These are phyloP conservation scores for Leccinum fallax DNA, from an alignment of 1,284 basidiomycete species.

Conservation along the genomic window DNA sequence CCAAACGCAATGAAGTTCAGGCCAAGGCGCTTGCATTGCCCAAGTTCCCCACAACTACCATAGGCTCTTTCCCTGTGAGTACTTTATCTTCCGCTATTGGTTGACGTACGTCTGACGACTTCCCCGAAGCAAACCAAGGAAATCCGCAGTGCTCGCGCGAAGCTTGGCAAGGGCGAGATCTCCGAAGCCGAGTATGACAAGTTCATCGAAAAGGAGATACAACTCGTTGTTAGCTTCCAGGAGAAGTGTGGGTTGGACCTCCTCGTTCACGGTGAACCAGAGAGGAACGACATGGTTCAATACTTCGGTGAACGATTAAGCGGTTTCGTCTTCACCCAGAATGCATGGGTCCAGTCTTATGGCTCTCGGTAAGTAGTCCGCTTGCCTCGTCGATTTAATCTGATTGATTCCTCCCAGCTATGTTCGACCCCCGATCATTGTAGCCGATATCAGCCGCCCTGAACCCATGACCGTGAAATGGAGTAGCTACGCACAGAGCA, in stretches of 20 bases:
- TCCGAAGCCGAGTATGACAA: conserved; percentile 90
- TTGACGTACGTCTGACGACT: conserved; percentile 2
- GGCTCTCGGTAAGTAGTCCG: conserved; percentile 71
- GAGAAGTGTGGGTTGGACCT: conserved; percentile 96
- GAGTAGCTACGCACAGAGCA: conserved; percentile 95
- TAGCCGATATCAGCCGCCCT: conserved; percentile 96
- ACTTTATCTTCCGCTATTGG: conserved; percentile 1
- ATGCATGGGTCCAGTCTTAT: conserved; percentile 99
- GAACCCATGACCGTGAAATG: conserved; percentile 96
- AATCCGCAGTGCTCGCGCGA: conserved; percentile 95
- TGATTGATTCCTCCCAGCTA: conserved; percentile 65
- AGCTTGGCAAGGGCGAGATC: conserved; percentile 93
- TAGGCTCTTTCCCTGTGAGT: conserved; percentile 93
- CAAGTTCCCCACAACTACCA: conserved; percentile 98
- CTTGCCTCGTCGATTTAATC: conserved; percentile 2
- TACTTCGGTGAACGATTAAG: conserved; percentile 98
- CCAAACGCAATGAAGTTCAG: conserved; percentile 87
- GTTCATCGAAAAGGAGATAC: conserved; percentile 99
- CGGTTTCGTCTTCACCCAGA: conserved; percentile 98
- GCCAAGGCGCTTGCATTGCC: conserved; percentile 89
- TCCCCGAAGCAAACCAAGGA: conserved; percentile 90
- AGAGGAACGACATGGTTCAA: conserved; percentile 99
- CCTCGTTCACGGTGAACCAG: conserved; percentile 98
- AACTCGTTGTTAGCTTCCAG: conserved; percentile 94
- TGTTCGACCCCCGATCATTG: conserved; percentile 98